Conservation (phyloP, 371 early-diverging fungal species). For the Mucor racemosus region DNA sequence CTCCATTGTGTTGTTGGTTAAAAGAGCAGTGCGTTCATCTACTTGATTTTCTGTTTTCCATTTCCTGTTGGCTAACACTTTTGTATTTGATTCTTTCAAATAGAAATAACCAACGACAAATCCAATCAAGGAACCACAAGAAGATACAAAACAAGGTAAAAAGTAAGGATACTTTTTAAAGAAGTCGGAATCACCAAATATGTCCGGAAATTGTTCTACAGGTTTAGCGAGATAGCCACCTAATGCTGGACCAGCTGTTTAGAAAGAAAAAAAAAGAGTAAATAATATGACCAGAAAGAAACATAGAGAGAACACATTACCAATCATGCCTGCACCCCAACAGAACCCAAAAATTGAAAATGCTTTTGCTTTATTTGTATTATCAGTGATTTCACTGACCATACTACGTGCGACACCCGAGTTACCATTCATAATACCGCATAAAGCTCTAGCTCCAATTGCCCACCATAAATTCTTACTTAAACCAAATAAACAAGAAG, state of each 20-base stretch:
- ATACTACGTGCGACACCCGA: slow-evolving; percentile 84
- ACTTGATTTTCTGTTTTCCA: slow-evolving; percentile 5
- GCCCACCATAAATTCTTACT: slow-evolving; percentile 72
- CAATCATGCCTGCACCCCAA: slow-evolving; percentile 71
- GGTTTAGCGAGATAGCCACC: slow-evolving; percentile 83
- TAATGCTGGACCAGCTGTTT: slow-evolving; percentile 28
- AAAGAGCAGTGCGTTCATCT: slow-evolving; percentile 11
- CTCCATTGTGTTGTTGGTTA: neutral
- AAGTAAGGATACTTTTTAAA: slow-evolving; percentile 81
- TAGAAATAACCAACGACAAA: slow-evolving; percentile 70
- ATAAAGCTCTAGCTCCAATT: slow-evolving; percentile 67
- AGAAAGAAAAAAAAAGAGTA: neutral
- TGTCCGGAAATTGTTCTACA: slow-evolving; percentile 64
- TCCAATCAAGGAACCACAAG: slow-evolving; percentile 68
- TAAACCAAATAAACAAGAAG: slow-evolving; percentile 77
- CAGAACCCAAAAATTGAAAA: slow-evolving; percentile 74
- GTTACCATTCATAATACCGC: slow-evolving; percentile 87
- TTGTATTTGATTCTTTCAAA: slow-evolving; percentile 75
- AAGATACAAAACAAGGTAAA: slow-evolving; percentile 83
- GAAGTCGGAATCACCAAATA: slow-evolving; percentile 71
- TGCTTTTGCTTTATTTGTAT: slow-evolving; percentile 73
- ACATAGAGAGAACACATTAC: slow-evolving; percentile 21
- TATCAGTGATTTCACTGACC: slow-evolving; percentile 86
- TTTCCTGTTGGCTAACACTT: slow-evolving; percentile 24
- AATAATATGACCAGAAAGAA: neutral